Evolutionary conservation across 2,329 filamentous ascomycete genomes (phyloP).

Genomic region (Cladosporium phlei): DNA sequence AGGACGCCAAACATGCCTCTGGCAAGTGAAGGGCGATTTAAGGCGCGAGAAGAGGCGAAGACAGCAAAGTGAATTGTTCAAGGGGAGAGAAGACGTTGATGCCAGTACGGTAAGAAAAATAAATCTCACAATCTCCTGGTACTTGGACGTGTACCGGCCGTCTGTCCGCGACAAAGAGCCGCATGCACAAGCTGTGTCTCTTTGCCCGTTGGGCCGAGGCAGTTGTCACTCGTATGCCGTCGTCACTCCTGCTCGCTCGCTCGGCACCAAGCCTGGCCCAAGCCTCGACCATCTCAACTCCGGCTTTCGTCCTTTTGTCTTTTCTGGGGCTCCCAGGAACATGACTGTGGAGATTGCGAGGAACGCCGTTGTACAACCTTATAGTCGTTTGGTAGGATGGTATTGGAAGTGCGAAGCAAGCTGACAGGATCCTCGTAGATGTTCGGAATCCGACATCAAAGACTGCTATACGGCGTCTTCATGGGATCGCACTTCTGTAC

Average conservation of each 20-base stretch:
- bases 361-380: no score
- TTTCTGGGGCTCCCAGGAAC: no score
- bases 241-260: not conserved
- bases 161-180: constrained; percentile 4
- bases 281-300: no score
- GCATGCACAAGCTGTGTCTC: constrained; percentile 6
- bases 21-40: constrained; percentile 1
- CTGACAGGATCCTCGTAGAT: no score
- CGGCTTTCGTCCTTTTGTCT: no score
- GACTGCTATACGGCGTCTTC: no score
- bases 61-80: not conserved
- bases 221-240: not conserved
- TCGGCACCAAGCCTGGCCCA: constrained; percentile 7
- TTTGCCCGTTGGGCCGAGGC: constrained; percentile 7
- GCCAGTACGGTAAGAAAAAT: not conserved
- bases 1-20: constrained; percentile 26
- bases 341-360: no score
- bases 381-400: no score
- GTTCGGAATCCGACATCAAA: no score
- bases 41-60: not conserved
- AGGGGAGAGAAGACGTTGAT: not conserved
- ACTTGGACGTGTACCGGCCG: not conserved
- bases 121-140: not conserved
- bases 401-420: no score
- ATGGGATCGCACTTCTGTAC: no score